Base-by-base conservation (phyloP, 1,139 yeast genomes). In the Suhomyces atakaporum region DNA sequence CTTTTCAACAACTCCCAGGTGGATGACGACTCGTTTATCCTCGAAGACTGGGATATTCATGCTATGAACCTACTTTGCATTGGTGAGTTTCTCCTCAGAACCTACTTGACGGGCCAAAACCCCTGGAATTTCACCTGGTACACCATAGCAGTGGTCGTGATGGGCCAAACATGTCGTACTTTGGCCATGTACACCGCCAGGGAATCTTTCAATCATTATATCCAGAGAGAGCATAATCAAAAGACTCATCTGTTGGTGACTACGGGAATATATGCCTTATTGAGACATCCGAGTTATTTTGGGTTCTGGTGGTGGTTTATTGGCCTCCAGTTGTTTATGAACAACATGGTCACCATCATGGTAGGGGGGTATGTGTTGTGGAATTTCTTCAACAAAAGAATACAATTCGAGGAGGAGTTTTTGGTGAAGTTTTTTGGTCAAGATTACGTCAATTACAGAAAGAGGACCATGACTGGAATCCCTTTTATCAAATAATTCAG, bases 261-360 rank as follows among this genome's bases (percentile, higher is more conserved):
- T 0, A 48, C 62, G 6, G 98, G 97, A 0, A 66, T 92, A 3
- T 92, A 92, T 59, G 43, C 68, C 1, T 45, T 63, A 13, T 62
- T 77, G 7, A 72, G 98, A 42, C 98, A 92, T 57, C 98, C 98
- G 8, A 83, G 95, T 34, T 92, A 92, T 60, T 75, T 81, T 39
- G 98, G 97, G 1, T 92, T 85, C 58, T 90, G 82, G 54, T 81
- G 88, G 77, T 94, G 97, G 97, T 92, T 94, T 18, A 51, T 90
- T 3, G 97, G 97, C 0, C 71, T 89, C 2, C 95, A 92, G 56
- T 26, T 90, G 35, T 53, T 83, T 45, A 60, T 90, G 40, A 64
- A 79, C 32, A 92, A 89, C 58, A 38, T 56, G 27, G 29, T 66
- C 1, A 36, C 83, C 0, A 68, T 84, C 1, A 47, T 70, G 3